Percentiles rank a stretch among this genome's conserved stretches.
Conservation (phyloP, 176 grass and related monocot genomes). For the Lolium multiflorum region DNA sequence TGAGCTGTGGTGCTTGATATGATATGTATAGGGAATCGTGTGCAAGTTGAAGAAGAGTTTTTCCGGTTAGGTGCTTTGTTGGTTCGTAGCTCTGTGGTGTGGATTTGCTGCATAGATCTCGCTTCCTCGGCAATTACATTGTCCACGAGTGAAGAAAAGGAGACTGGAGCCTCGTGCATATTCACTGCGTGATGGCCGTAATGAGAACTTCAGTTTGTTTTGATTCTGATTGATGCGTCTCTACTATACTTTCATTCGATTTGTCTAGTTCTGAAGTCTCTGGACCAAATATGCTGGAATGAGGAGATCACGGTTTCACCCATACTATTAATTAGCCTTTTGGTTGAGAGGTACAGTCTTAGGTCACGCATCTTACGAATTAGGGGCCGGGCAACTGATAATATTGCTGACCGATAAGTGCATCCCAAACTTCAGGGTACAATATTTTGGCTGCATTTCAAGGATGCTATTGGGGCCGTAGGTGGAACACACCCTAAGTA, state of each 20-base stretch:
- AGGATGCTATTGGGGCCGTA: no score
- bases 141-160: constrained; percentile 12
- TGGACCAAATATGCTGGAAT: neutral
- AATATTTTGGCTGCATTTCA: no score
- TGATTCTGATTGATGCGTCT: neutral
- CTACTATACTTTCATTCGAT: neutral
- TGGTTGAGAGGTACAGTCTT: no score
- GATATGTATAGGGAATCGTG: neutral
- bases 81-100: neutral
- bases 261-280: neutral
- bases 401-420: no score
- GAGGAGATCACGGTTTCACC: neutral
- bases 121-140: constrained; percentile 13
- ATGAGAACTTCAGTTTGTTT: neutral
- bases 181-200: neutral
- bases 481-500: no score
- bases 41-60: constrained; percentile 3
- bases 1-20: neutral
- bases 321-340: no score
- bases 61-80: neutral
- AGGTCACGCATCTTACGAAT: no score
- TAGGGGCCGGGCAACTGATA: no score
- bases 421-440: no score
- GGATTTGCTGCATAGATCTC: neutral
- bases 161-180: neutral